Evolutionary conservation across 2,329 filamentous ascomycete species (phyloP).

Genomic region (Proliferodiscus dingleyae): DNA sequence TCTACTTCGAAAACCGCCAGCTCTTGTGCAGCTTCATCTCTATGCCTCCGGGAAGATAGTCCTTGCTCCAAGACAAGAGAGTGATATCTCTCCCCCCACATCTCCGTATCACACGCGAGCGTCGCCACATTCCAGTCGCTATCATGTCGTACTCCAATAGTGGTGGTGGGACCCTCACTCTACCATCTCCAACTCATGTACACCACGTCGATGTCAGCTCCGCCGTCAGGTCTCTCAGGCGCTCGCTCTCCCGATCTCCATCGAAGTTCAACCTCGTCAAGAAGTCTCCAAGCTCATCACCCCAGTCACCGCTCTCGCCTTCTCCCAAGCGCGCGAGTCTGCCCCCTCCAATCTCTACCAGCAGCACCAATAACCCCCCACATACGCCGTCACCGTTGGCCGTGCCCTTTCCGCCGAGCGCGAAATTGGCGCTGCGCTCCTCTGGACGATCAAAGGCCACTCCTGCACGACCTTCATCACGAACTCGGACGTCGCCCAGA

Average conservation of each 20-base stretch:
- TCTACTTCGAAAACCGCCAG: not conserved
- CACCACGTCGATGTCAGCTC: constrained; percentile 79
- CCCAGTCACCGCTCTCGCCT: constrained; percentile 54
- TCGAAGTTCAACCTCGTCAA: constrained; percentile 74
- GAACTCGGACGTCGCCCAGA: constrained; percentile 67
- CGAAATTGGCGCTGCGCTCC: constrained; percentile 62
- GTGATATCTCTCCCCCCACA: constrained; percentile 5
- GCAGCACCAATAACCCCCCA: constrained; percentile 28
- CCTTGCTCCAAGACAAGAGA: constrained; percentile 8
- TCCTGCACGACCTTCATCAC: constrained; percentile 51
- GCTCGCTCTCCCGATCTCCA: constrained; percentile 88
- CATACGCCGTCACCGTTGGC: constrained; percentile 49
- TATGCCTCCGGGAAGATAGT: constrained; percentile 20
- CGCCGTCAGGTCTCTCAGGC: constrained; percentile 75
- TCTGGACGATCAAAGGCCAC: constrained; percentile 55
- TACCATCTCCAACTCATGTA: constrained; percentile 79
- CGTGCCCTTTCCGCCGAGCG: constrained; percentile 61
- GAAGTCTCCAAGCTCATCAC: constrained; percentile 38
- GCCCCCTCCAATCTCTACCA: constrained; percentile 42
- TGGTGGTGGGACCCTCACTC: constrained; percentile 72
- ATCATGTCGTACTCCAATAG: constrained; percentile 56
- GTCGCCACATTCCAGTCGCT: constrained; percentile 23
- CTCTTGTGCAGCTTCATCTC: constrained; percentile 4
- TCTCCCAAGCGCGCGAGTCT: constrained; percentile 41
- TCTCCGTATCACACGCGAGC: constrained; percentile 17